These are phyloP conservation scores for Bassia scoparia DNA, from an alignment of 148 eudicot genomes.

Conservation along the genomic window DNA sequence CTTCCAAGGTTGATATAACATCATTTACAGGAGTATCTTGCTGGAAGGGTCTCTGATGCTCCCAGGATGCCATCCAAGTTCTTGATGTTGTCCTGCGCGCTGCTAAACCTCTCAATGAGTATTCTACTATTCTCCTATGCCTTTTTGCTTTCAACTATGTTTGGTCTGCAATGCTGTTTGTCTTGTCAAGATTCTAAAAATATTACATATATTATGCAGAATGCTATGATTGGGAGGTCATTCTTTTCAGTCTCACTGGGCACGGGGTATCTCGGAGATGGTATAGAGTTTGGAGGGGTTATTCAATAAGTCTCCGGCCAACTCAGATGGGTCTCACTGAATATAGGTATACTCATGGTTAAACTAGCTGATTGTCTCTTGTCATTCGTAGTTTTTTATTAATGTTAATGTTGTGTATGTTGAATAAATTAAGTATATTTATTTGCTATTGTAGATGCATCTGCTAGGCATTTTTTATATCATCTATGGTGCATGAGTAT, in stretches of 20 bases:
- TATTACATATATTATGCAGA: constrained; percentile 27
- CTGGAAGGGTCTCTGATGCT: constrained; percentile 34
- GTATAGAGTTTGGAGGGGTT: constrained; percentile 76
- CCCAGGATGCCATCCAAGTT: constrained; percentile 80
- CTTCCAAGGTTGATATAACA: constrained; percentile 40
- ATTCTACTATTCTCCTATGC: neutral
- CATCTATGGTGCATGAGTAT: constrained; percentile 43
- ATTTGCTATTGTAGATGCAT: constrained; percentile 45
- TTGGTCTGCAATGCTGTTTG: neutral
- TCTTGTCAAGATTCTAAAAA: neutral
- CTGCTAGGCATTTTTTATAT: constrained; percentile 66
- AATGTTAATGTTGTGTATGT: neutral
- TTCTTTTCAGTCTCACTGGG: constrained; percentile 42
- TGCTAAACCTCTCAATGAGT: constrained; percentile 28
- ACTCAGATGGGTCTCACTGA: constrained; percentile 91
- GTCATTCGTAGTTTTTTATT: neutral
- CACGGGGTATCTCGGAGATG: constrained; percentile 44
- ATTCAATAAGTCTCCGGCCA: constrained; percentile 77
- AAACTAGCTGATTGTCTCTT: neutral
- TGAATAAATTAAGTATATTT: neutral
- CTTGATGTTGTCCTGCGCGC: constrained; percentile 72
- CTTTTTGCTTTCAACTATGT: too few species aligned
- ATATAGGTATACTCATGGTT: constrained; percentile 44
- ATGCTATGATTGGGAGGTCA: constrained; percentile 63
- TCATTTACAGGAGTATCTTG: constrained; percentile 45